Evolutionary conservation across 306 rosid species (phyloP).

Genomic region (Begonia loranthoides): DNA sequence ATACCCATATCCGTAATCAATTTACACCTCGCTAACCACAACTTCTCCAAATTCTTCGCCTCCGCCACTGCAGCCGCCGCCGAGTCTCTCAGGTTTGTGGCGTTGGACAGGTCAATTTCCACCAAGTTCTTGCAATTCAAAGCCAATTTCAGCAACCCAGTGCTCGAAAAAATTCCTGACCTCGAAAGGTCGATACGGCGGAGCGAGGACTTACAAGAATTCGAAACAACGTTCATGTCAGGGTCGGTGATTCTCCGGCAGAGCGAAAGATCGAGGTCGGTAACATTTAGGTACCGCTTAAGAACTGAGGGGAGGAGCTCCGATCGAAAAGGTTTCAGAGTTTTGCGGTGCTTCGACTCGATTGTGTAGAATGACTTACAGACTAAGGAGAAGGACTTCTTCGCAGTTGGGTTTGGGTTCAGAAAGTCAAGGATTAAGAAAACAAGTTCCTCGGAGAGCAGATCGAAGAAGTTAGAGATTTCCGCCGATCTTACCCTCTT

Average conservation of each 20-base stretch:
- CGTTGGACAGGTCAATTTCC: slow-evolving; percentile 72
- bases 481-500: not conserved
- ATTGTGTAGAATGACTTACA: slow-evolving; percentile 39
- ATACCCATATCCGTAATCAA: slow-evolving; percentile 69
- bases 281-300: slow-evolving; percentile 34
- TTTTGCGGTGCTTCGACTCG: slow-evolving; percentile 58
- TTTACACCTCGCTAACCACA: slow-evolving; percentile 64
- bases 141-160: slow-evolving; percentile 30
- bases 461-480: slow-evolving; percentile 23
- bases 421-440: slow-evolving; percentile 39
- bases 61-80: slow-evolving; percentile 57
- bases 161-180: slow-evolving; percentile 37
- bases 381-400: slow-evolving; percentile 49
- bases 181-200: slow-evolving; percentile 49
- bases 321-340: slow-evolving; percentile 48
- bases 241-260: slow-evolving; percentile 50
- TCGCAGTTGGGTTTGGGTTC: slow-evolving; percentile 16
- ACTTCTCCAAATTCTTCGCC: slow-evolving; percentile 51
- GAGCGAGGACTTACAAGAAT: slow-evolving; percentile 30
- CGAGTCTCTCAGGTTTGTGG: slow-evolving; percentile 44
- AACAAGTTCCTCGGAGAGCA: slow-evolving; percentile 44
- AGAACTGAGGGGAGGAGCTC: slow-evolving; percentile 28
- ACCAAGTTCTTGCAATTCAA: slow-evolving; percentile 29
- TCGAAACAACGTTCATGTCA: slow-evolving; percentile 19
- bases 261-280: slow-evolving; percentile 45